Evolutionary conservation across 192 early-diverging fungal species (phyloP), one percentile per base, ranked within the genome.

Genomic region (Coemansia asiatica): DNA sequence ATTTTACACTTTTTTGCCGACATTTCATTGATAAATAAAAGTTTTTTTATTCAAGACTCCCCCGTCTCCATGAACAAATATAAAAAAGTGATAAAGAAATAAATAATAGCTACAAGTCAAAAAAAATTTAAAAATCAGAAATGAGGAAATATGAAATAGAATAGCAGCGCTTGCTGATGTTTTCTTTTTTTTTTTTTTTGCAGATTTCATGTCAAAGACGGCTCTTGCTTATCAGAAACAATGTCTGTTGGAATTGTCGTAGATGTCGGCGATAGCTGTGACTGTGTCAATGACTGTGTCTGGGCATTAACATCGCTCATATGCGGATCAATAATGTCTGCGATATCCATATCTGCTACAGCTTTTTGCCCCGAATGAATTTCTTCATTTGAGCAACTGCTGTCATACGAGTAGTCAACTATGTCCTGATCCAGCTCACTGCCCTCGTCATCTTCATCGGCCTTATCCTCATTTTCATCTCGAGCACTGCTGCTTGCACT

Each of bases 51-150:
- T 56, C 23, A 56, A 19, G 27, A 56, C 21, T 65, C 74, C 74
- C 74, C 74, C 74, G 74, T 75, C 74, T 66, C 68, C 44, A 60
- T 61, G 66, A 75, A 61, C 59, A 66, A 49, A 66, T 49, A 61
- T 6, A 29, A 60, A 23, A 68, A 59, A 7, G 16, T 9, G 46
- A 2, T 22, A 53, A 57, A 26, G 33, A 25, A 5, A 57, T 31
- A 29, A 16, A 57, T 18, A 28, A 31, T 26, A 26, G 51, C 31
- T 33, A 33, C 31, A 33, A 6, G 31, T 3, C 8, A 33, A 33
- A 33, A 33, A 8, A 6, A 33, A 33, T 33, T 3, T 33, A 3
- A 33, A 33, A 33, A 33, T 33, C 31, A 8, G 31, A 33, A 6
- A 33, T 33, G 4, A 33, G 31, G 8, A 6, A 33, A 8, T 33